These are phyloP conservation scores for Raddia distichophylla DNA, from an alignment of 176 grass and related monocot species.

Conservation along the genomic window DNA sequence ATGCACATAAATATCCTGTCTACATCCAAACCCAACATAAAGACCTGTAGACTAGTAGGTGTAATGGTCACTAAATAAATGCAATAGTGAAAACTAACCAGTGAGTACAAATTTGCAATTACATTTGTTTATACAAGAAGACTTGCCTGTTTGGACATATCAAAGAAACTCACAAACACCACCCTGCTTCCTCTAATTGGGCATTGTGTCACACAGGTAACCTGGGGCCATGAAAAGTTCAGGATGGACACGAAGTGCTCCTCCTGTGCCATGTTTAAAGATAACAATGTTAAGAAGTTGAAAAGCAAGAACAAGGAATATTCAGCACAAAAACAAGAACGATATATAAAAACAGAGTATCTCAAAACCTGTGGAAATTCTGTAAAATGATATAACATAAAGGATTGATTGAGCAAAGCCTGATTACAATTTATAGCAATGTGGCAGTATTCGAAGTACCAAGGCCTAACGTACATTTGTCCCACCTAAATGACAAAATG, in stretches of 20 bases:
- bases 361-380: background rate
- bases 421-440: conserved; percentile 3
- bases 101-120: background rate
- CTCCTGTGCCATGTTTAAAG: conserved; percentile 57
- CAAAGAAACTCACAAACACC: conserved; percentile 79
- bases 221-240: conserved; percentile 85
- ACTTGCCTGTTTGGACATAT: conserved; percentile 70
- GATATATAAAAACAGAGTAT: background rate
- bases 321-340: background rate
- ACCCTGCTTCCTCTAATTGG: conserved; percentile 78
- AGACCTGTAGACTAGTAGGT: background rate
- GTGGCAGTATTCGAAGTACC: background rate
- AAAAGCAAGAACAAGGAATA: background rate
- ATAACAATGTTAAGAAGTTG: background rate
- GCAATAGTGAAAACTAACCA: conserved; percentile 11
- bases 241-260: conserved; percentile 82
- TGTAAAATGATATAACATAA: conserved; percentile 10
- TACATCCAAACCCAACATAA: background rate
- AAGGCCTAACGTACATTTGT: background rate
- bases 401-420: background rate
- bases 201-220: conserved; percentile 75
- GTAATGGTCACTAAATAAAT: background rate
- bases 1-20: conserved; percentile 15
- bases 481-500: background rate
- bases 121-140: conserved; percentile 30